These are phyloP conservation scores for Scutellaria baicalensis DNA, from an alignment of 257 asterid genomes.

Conservation along the genomic window DNA sequence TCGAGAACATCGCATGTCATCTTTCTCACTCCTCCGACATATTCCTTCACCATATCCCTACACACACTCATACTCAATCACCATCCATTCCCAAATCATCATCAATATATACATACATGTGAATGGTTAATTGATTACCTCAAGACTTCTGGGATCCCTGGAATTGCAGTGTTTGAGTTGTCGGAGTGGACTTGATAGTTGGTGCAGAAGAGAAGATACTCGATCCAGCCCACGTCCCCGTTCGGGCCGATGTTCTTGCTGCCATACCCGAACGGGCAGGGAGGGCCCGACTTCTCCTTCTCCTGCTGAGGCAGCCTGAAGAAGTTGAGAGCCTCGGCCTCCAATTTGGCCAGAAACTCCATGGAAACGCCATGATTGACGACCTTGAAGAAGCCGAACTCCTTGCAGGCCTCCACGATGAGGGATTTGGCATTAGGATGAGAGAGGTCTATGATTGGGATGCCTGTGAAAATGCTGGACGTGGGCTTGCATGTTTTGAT, in stretches of 20 bases:
- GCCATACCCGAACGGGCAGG: slow-evolving; percentile 46
- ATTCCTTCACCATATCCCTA: slow-evolving; percentile 36
- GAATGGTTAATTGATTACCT: neutral
- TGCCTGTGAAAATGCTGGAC: slow-evolving; percentile 11
- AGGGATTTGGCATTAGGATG: slow-evolving; percentile 18
- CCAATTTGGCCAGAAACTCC: slow-evolving; percentile 25
- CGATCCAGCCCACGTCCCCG: slow-evolving; percentile 55
- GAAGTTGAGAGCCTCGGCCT: slow-evolving; percentile 24
- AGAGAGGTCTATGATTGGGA: slow-evolving; percentile 34
- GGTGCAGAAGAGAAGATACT: slow-evolving; percentile 42
- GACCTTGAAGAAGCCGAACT: slow-evolving; percentile 43
- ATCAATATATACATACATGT: neutral
- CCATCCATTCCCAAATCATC: neutral
- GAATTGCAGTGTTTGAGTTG: slow-evolving; percentile 5
- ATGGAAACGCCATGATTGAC: slow-evolving; percentile 30
- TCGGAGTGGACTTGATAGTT: slow-evolving; percentile 15
- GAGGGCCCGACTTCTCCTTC: slow-evolving; percentile 36
- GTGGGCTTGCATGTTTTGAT: slow-evolving; percentile 33
- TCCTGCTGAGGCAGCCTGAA: slow-evolving; percentile 23
- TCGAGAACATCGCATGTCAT: slow-evolving; percentile 39
- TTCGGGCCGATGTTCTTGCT: slow-evolving; percentile 41
- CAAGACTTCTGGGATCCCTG: slow-evolving; percentile 22
- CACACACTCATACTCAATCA: neutral
- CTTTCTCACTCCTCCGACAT: slow-evolving; percentile 18
- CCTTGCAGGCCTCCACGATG: slow-evolving; percentile 35